A percentile compares a stretch with the other conserved stretches of the same genome.
Conservation (phyloP, 805 yeast species). For the Candida arabinofermentans region DNA sequence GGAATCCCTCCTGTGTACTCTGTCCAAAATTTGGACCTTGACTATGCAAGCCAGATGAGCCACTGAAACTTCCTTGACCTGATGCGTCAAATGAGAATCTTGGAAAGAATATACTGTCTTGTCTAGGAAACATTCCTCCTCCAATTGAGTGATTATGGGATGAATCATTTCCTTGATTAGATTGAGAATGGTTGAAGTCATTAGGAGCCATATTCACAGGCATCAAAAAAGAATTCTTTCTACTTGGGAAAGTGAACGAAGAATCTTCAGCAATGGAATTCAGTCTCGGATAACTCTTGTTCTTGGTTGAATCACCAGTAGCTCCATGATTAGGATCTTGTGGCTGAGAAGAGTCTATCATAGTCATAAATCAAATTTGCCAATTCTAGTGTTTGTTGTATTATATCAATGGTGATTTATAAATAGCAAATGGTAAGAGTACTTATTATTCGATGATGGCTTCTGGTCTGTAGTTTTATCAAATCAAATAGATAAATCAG, state of each 20-base stretch:
- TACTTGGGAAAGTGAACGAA: constrained; percentile 21
- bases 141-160: constrained; percentile 16
- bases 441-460: neutral
- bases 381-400: neutral
- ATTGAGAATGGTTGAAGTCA: constrained; percentile 11
- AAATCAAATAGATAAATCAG: no score
- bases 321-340: constrained; percentile 18
- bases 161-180: constrained; percentile 4
- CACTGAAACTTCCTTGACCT: constrained; percentile 17
- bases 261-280: constrained; percentile 25
- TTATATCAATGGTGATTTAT: neutral
- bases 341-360: constrained; percentile 25
- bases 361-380: constrained; percentile 10
- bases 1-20: constrained; percentile 17
- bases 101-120: constrained; percentile 28
- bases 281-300: constrained; percentile 15
- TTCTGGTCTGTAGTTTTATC: neutral
- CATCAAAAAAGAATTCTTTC: constrained; percentile 24
- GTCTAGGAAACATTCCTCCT: constrained; percentile 22
- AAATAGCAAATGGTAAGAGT: no score
- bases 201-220: constrained; percentile 14
- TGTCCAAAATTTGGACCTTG: constrained; percentile 12
- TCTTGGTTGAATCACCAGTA: constrained; percentile 13
- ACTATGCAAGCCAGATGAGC: constrained; percentile 3
- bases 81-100: constrained; percentile 27